Evolutionary conservation across 306 rosid species (phyloP).

Genomic region (Medicago ruthenica): DNA sequence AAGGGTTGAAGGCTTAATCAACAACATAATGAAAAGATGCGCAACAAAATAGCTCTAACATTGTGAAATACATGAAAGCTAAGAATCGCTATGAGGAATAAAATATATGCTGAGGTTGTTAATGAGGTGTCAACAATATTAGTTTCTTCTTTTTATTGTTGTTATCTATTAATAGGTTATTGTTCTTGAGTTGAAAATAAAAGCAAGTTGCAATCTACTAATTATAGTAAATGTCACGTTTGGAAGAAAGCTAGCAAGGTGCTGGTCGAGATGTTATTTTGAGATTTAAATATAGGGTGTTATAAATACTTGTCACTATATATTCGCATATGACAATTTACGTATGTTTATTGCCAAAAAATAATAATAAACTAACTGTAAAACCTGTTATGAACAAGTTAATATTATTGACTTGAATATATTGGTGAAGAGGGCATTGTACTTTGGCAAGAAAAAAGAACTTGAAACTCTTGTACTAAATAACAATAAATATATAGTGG

Average conservation of each 20-base stretch:
- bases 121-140: constrained; percentile 44
- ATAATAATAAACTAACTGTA: too few species aligned
- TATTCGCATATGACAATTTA: too few species aligned
- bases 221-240: constrained; percentile 46
- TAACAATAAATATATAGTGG: too few species aligned
- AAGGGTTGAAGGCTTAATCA: constrained; percentile 8
- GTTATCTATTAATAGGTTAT: constrained; percentile 49
- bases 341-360: too few species aligned
- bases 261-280: too few species aligned
- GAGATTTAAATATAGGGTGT: too few species aligned
- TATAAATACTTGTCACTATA: too few species aligned
- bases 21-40: constrained; percentile 25
- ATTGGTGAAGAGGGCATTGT: too few species aligned
- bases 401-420: too few species aligned
- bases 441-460: too few species aligned
- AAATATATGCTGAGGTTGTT: constrained; percentile 39
- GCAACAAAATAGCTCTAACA: constrained; percentile 13
- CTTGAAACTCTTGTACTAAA: too few species aligned
- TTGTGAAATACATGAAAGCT: constrained; percentile 34
- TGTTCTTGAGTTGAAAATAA: constrained; percentile 37
- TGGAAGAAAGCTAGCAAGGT: not conserved
- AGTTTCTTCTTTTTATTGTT: constrained; percentile 27
- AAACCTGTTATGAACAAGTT: too few species aligned
- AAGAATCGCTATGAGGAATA: constrained; percentile 34
- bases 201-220: constrained; percentile 44